Evolutionary conservation across 495 filamentous ascomycete species (phyloP).

Genomic region (Trichoderma gamsii): DNA sequence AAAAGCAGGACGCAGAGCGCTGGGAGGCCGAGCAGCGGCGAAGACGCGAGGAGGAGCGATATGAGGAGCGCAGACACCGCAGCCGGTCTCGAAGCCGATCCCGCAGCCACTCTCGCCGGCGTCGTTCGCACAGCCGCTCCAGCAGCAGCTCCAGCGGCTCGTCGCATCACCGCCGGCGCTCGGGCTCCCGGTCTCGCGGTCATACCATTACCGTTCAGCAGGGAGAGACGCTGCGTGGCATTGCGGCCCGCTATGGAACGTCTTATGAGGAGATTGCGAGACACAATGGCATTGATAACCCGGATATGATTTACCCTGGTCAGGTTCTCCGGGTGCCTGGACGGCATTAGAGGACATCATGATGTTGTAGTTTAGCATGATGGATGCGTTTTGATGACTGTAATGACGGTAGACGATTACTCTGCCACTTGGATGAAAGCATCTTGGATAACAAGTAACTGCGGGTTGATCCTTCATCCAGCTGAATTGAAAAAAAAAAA

Average conservation of each 20-base stretch:
- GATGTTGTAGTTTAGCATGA: neutral
- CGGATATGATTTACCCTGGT: constrained; percentile 35
- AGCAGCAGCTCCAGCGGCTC: constrained; percentile 33
- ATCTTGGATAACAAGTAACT: too few relatives aligned
- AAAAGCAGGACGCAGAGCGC: constrained; percentile 22
- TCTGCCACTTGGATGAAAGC: too few relatives aligned
- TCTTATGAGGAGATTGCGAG: constrained; percentile 29
- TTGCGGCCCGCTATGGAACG: constrained; percentile 23
- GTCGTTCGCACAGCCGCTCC: constrained; percentile 11
- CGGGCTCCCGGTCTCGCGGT: constrained; percentile 19
- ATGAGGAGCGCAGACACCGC: constrained; percentile 13
- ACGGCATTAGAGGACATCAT: neutral
- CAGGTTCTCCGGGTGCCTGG: constrained; percentile 32
- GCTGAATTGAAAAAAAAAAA: too few relatives aligned
- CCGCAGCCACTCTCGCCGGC: constrained; percentile 15
- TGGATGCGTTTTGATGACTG: too few relatives aligned
- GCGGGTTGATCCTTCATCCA: too few relatives aligned
- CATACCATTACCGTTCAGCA: constrained; percentile 26
- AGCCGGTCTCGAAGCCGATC: constrained; percentile 6
- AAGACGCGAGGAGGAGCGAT: constrained; percentile 16
- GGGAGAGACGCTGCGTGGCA: constrained; percentile 32
- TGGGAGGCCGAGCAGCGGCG: constrained; percentile 10
- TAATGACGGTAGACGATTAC: too few relatives aligned
- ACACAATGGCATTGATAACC: constrained; percentile 28
- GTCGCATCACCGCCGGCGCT: constrained; percentile 29